Evolutionary conservation across 116 monocot genomes (phyloP).

Genomic region (Dioscorea cayenensis): DNA sequence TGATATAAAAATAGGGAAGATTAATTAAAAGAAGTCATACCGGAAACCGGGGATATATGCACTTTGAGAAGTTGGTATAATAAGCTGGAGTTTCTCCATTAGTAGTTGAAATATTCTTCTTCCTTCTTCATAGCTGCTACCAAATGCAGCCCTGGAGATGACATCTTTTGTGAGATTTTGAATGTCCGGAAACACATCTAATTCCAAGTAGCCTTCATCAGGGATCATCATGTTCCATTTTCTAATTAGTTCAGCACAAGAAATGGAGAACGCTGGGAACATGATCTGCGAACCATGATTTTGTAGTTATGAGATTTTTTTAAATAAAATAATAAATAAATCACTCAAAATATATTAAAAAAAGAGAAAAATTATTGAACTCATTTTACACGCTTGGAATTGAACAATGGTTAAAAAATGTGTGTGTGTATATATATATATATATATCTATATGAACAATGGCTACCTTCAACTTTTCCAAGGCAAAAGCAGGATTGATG

Average conservation of each 20-base stretch:
- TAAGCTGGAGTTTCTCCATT: neutral
- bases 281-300: neutral
- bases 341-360: too few relatives aligned
- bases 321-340: too few relatives aligned
- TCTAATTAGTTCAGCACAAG: neutral
- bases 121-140: neutral
- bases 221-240: neutral
- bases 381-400: too few relatives aligned
- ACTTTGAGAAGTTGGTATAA: neutral
- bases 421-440: too few relatives aligned
- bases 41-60: constrained; percentile 5
- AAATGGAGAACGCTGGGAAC: neutral
- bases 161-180: neutral
- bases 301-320: too few relatives aligned
- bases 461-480: neutral
- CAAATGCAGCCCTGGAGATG: neutral
- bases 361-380: too few relatives aligned
- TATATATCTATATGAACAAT: too few relatives aligned
- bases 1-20: too few relatives aligned
- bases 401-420: too few relatives aligned
- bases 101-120: neutral
- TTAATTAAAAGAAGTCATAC: neutral
- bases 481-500: neutral
- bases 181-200: neutral
- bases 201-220: neutral